A percentile compares a stretch with the other conserved stretches of the same genome.
phyloP scores from a whole-genome alignment of 2,329 filamentous ascomycete species.

The Exophiala bonariae region DNA sequence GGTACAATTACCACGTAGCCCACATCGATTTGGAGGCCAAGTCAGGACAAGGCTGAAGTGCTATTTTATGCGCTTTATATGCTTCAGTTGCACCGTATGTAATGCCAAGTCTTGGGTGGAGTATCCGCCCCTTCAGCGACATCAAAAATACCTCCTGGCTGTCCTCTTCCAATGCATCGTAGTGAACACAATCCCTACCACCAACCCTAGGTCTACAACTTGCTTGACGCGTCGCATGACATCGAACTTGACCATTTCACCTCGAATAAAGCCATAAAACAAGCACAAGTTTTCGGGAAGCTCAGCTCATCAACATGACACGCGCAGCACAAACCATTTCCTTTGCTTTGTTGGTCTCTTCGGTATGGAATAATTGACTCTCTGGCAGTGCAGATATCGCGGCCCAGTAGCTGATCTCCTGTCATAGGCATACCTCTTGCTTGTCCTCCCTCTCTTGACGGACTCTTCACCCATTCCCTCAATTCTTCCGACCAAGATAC shows the following conservation, averaged over 20 bases:
- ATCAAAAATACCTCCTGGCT: too few species aligned
- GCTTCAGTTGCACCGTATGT: neutral
- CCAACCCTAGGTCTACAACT: too few species aligned
- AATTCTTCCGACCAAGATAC: constrained; percentile 28
- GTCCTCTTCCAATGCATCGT: too few species aligned
- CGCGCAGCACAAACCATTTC: constrained; percentile 92
- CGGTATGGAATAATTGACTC: constrained; percentile 8
- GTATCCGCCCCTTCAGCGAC: too few species aligned
- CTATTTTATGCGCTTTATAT: neutral
- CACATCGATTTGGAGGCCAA: too few species aligned
- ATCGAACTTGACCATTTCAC: too few species aligned
- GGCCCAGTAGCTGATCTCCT: constrained; percentile 1
- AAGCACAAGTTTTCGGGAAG: neutral
- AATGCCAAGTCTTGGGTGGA: too few species aligned
- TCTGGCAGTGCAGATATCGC: neutral
- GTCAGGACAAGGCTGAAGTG: neutral
- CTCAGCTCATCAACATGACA: constrained; percentile 63
- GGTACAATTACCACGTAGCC: too few species aligned
- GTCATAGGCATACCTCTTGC: constrained; percentile 26
- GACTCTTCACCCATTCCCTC: constrained; percentile 28
- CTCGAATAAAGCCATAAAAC: neutral
- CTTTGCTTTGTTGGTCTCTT: constrained; percentile 43
- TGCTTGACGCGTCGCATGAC: too few species aligned
- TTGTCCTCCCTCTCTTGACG: constrained; percentile 27
- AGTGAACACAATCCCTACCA: too few species aligned